Evolutionary conservation across 2,329 filamentous ascomycete genomes (phyloP), one percentile per base, ranked within the genome.

Genomic region (Bretziella fagacearum): DNA sequence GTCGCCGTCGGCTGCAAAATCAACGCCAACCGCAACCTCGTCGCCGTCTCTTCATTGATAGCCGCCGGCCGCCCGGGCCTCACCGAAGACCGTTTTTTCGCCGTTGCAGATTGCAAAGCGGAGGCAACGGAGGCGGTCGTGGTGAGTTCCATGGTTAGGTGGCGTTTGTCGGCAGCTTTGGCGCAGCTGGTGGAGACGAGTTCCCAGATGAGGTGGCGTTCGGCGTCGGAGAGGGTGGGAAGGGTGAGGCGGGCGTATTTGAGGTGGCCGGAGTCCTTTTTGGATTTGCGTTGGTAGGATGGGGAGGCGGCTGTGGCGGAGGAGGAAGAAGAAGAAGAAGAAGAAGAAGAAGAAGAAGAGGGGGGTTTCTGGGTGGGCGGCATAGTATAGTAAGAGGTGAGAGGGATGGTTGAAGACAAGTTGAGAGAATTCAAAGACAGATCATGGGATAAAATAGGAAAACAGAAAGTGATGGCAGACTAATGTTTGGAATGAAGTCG

Each of bases 1-100:
- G 48, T 50, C 11, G 48, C 48, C 8, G 48, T 50, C 17, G 48
- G 48, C 8, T 45, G 40, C 17, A 50, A 29, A 23, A 50, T 47
- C 23, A 50, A 41, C 13, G 48, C 48, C 6, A 50, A 40, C 3
- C 48, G 44, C 15, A 50, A 36, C 5, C 44, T 37, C 3, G 48
- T 47, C 20, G 37, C 48, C n/a, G 41, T 26, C 15, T 50, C 48
- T 23, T 50, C 48, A 15, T 42, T 50, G 37, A 50, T 50, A 15
- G 48, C 48, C 8, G 32, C 23, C 3, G 48, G 48, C 2, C 48
- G 48, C 5, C 48, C 48, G n/a, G 48, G 48, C 11, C 40, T 27
- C 2, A 43, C 27, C 7, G 37, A 10, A 15, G 37, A 26, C 4
- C 23, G 23, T 11, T 17, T 20, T 20, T 37, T 30, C 6, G 7